These are phyloP conservation scores for Plasmodium malariae DNA, from an alignment of 169 alveolate species.

Conservation along the genomic window DNA sequence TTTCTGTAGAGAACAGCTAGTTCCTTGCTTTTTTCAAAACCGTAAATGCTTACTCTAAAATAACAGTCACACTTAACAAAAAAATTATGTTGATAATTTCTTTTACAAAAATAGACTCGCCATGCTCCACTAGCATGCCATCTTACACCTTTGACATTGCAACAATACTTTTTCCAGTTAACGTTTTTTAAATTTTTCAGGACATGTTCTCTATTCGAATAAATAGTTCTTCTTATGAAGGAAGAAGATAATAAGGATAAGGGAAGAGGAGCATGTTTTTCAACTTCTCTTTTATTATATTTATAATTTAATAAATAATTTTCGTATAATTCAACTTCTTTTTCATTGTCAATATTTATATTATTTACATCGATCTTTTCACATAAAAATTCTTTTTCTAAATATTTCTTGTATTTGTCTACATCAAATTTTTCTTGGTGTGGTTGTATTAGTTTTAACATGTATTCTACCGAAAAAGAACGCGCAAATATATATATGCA, in stretches of 20 bases:
- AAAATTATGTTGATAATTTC: constrained; percentile 89
- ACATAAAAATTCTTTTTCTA: constrained; percentile 58
- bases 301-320: constrained; percentile 71
- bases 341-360: constrained; percentile 67
- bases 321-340: constrained; percentile 73
- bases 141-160: constrained; percentile 89
- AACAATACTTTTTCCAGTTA: constrained; percentile 89
- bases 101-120: constrained; percentile 90
- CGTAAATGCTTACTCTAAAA: constrained; percentile 86
- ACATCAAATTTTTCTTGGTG: constrained; percentile 66
- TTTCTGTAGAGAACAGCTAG: constrained; percentile 88
- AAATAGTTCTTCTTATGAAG: constrained; percentile 85
- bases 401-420: constrained; percentile 47
- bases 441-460: constrained; percentile 75
- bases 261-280: constrained; percentile 81
- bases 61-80: constrained; percentile 88
- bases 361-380: constrained; percentile 64
- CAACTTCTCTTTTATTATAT: constrained; percentile 69
- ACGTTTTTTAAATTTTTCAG: constrained; percentile 83
- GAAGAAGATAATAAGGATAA: constrained; percentile 87
- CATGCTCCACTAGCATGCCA: constrained; percentile 94
- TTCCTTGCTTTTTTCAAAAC: constrained; percentile 87
- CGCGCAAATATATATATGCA: background rate
- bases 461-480: constrained; percentile 21
- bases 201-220: constrained; percentile 86